Evolutionary conservation across 2,329 filamentous ascomycete genomes (phyloP), one percentile per base, ranked within the genome.

Genomic region (Colletotrichum agaves): DNA sequence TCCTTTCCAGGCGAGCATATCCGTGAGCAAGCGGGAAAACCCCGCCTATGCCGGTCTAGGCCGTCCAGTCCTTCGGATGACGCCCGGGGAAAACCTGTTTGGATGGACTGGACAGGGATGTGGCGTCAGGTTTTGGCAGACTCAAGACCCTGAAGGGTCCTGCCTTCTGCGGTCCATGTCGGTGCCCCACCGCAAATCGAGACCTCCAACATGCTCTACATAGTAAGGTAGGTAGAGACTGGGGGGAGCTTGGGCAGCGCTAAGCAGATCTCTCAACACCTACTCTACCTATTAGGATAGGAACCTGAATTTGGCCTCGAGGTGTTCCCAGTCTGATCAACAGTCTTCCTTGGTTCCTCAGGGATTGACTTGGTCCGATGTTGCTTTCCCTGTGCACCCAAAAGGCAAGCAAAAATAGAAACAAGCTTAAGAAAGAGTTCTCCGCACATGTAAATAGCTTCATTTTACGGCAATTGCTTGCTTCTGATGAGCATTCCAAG

Each of bases 41-140:
- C 59, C 59, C 59, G 55, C 39, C 46, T 12, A 12, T 31, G 10
- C 43, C 43, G 27, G 43, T 31, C 50, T 41, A 50, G 15, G n/a
- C 27, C 35, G 59, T 37, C 35, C 8, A 37, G 35, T 37, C 35
- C 33, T 57, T 64, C 53, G 64, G 61, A 64, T 64, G 65, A 60
- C 61, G 39, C 65, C 55, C 31, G 21, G 57, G 27, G 43, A 23
- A 65, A 64, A 67, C 64, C 61, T 64, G 65, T 60, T 67, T 67
- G 53, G 41, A 43, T 67, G 53, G 41, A 43, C 15, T n/a, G 50
- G 50, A 10, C 63, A 67, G 44, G 60, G 63, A 44, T 67, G 33
- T 39, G 55, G 17, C 53, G 55, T 33, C 46, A 60, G 44, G 63
- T 50, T 66, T 61, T 67, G 50, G 19, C 39, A 44, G 55, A 57